Evolutionary conservation across 805 yeast species (phyloP), one percentile per base, ranked within the genome.

Genomic region (Kluyveromyces nonfermentans): DNA sequence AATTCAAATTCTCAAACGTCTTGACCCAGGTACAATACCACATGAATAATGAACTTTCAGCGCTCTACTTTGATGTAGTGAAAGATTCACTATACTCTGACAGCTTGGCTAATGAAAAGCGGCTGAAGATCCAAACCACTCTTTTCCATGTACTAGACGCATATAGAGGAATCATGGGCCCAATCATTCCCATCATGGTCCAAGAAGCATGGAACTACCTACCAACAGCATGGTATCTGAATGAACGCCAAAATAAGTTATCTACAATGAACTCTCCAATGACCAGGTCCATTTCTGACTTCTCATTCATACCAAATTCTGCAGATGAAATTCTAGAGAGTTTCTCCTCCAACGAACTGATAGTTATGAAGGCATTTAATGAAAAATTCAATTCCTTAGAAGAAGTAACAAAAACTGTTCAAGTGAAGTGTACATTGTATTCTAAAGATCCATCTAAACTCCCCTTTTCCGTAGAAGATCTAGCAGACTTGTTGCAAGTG

Each of bases 81-180:
- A 93, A 93, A 56, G 97, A 93, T 56, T 69, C 83, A 40, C 69
- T 93, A 15, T 93, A 93, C 60, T 83, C 95, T 0, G 93, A 85
- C 48, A 49, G 61, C 0, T 41, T 53, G 1, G 60, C 63, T 22
- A 75, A 82, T 0, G 35, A 57, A 1, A 60, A 58, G 34, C 54
- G 65, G 43, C 46, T 45, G 38, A 63, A 59, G 37, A 73, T 75
- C 7, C 90, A 84, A 60, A 79, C 84, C 3, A 90, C 83, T 0
- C 67, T 93, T 41, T 57, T 61, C 25, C 73, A 78, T 49, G 68
- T 85, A 12, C 65, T 87, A 15, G 69, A 68, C 35, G 71, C 78
- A 0, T 84, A 87, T 55, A 60, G 78, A n/a, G 73, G 85, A 0
- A 60, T 85, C 1, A 59, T 90, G 44, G 72, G 88, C 0, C 97